Evolutionary conservation across 2,329 filamentous ascomycete genomes (phyloP).

Genomic region (Rhynchosporium secalis): DNA sequence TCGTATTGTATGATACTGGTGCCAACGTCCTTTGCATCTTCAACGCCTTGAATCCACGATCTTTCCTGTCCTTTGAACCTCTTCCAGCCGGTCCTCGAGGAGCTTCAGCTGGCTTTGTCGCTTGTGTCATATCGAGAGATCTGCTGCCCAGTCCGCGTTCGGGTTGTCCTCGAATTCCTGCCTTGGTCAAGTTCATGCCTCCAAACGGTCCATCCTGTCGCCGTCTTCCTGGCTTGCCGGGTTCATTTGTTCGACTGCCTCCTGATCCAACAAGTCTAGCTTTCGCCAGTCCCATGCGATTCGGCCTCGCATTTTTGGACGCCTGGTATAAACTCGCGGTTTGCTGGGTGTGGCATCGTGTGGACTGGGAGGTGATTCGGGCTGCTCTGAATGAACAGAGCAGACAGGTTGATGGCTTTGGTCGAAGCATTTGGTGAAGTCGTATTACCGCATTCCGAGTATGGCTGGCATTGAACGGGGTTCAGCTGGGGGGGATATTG

Average conservation of each 20-base stretch:
- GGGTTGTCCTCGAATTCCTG: slow-evolving; percentile 46
- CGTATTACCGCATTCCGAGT: slow-evolving; percentile 20
- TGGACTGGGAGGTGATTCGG: slow-evolving; percentile 13
- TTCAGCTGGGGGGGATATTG: too few relatives aligned
- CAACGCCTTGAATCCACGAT: slow-evolving; percentile 65
- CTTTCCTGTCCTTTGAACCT: slow-evolving; percentile 43
- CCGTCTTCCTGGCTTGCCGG: slow-evolving; percentile 40
- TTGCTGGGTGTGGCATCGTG: slow-evolving; percentile 27
- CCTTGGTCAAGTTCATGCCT: slow-evolving; percentile 57
- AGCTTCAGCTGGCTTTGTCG: not conserved
- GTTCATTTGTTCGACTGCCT: slow-evolving; percentile 10
- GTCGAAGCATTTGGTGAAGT: slow-evolving; percentile 33
- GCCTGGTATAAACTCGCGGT: slow-evolving; percentile 35
- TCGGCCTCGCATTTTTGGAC: slow-evolving; percentile 26
- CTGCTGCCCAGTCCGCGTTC: slow-evolving; percentile 32
- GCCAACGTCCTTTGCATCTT: slow-evolving; percentile 89
- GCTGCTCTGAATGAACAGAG: slow-evolving; percentile 35
- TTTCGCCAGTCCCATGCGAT: slow-evolving; percentile 35
- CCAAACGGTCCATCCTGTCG: slow-evolving; percentile 55
- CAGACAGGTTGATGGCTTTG: slow-evolving; percentile 33
- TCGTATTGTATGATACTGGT: slow-evolving; percentile 72
- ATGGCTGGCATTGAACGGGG: not conserved
- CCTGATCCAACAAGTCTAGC: slow-evolving; percentile 29
- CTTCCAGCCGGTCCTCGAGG: not conserved
- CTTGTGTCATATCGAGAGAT: not conserved